These are phyloP conservation scores for Monilinia aucupariae DNA, from an alignment of 2,329 filamentous ascomycete genomes.

Conservation along the genomic window DNA sequence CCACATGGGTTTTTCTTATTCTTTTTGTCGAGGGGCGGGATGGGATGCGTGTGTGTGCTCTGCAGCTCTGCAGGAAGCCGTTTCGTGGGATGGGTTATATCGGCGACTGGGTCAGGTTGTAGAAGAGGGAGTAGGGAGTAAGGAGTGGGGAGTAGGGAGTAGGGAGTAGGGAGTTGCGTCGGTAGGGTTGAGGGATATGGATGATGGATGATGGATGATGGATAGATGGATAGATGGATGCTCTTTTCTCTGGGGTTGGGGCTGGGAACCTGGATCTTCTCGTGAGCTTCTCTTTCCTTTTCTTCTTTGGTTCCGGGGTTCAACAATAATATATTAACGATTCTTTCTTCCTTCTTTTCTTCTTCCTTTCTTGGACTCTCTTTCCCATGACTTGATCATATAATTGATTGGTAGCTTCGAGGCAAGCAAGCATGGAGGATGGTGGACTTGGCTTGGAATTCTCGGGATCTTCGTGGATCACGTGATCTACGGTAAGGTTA, in stretches of 20 bases:
- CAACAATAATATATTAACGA: too few species aligned
- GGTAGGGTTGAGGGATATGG: too few species aligned
- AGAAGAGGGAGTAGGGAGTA: not conserved
- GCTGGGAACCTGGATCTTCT: not conserved
- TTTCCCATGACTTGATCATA: not conserved
- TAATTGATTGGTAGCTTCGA: not conserved
- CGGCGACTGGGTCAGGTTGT: conserved; percentile 12
- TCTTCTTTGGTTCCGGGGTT: too few species aligned
- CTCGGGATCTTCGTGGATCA: conserved; percentile 3
- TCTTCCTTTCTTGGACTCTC: not conserved
- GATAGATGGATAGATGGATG: not conserved
- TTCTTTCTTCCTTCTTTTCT: too few species aligned
- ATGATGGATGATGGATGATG: too few species aligned
- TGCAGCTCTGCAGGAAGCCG: conserved; percentile 12
- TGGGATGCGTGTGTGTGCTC: too few species aligned
- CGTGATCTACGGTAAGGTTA: conserved; percentile 6
- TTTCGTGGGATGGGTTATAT: conserved; percentile 11
- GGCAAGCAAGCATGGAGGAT: not conserved
- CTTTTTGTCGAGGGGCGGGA: conserved; percentile 7
- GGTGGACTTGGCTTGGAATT: not conserved
- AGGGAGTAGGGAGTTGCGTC: too few species aligned
- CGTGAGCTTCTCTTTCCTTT: too few species aligned
- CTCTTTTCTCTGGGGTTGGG: too few species aligned
- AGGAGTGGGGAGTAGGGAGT: too few species aligned
- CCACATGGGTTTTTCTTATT: not conserved